Conservation (phyloP, 2,329 filamentous ascomycete genomes). For the Calycina herbarum region DNA sequence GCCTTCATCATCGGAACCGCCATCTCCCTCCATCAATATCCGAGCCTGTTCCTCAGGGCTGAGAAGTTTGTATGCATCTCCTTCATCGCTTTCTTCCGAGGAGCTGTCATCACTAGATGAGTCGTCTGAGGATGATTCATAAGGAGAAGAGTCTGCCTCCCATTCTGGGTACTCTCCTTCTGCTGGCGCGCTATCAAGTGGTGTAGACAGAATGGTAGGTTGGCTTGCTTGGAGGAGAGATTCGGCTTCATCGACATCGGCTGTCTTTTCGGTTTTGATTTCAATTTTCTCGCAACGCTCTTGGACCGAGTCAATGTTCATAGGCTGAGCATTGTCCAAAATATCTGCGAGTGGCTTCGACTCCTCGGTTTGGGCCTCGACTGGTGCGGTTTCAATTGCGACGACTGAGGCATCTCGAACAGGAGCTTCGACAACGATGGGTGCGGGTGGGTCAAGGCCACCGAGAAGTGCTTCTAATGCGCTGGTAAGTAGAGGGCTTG, state of each 20-base stretch:
- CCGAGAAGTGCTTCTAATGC: slow-evolving; percentile 35
- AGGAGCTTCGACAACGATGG: neutral
- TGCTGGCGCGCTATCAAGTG: slow-evolving; percentile 8
- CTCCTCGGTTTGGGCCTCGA: neutral
- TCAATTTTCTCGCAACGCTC: neutral
- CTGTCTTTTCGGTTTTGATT: neutral
- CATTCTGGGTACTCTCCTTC: slow-evolving; percentile 67
- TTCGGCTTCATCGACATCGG: neutral
- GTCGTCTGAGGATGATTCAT: slow-evolving; percentile 63
- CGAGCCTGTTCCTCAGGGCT: slow-evolving; percentile 80
- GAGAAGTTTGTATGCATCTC: slow-evolving; percentile 68
- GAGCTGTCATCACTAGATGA: slow-evolving; percentile 56
- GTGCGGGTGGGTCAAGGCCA: slow-evolving; percentile 23
- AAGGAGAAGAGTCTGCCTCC: slow-evolving; percentile 78
- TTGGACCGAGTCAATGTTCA: slow-evolving; percentile 4
- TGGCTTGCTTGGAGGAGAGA: slow-evolving; percentile 2
- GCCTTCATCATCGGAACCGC: slow-evolving; percentile 75
- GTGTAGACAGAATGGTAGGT: slow-evolving; percentile 3
- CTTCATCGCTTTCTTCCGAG: slow-evolving; percentile 54
- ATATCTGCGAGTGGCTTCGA: neutral
- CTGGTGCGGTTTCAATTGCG: neutral
- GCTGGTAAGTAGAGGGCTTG: slow-evolving; percentile 29
- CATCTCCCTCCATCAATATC: slow-evolving; percentile 81
- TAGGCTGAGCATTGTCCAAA: neutral
- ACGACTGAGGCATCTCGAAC: neutral